Evolutionary conservation across 1,139 yeast genomes (phyloP).

Genomic region (Geotrichum histeridarum): DNA sequence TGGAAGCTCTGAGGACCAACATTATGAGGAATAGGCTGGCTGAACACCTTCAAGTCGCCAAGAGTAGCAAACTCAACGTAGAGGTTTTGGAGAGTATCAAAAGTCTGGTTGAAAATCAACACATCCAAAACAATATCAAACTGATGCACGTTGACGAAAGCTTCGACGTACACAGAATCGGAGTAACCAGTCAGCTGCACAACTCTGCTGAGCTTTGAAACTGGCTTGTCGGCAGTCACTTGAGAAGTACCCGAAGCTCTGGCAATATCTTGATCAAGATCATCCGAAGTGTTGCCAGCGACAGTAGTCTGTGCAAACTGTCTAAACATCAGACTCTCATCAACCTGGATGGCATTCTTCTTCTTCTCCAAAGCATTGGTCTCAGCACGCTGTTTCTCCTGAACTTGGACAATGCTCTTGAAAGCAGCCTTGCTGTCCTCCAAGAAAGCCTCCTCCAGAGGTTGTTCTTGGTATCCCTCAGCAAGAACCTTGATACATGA

Average conservation of each 20-base stretch:
- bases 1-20: conserved; percentile 96
- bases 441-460: conserved; percentile 69
- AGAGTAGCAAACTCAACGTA: conserved; percentile 94
- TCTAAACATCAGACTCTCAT: conserved; percentile 76
- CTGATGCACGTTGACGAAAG: conserved; percentile 89
- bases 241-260: conserved; percentile 47
- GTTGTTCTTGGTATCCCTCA: conserved; percentile 50
- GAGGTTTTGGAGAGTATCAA: conserved; percentile 81
- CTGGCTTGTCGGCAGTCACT: conserved; percentile 48
- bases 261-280: conserved; percentile 34
- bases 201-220: conserved; percentile 79
- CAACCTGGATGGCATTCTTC: conserved; percentile 73
- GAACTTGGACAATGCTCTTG: conserved; percentile 52
- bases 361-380: conserved; percentile 57
- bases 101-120: conserved; percentile 88
- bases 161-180: conserved; percentile 97
- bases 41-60: conserved; percentile 93
- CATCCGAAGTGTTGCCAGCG: conserved; percentile 35
- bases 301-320: conserved; percentile 54
- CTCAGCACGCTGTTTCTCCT: conserved; percentile 52
- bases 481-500: conserved; percentile 74
- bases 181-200: conserved; percentile 94
- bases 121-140: conserved; percentile 95
- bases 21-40: conserved; percentile 87
- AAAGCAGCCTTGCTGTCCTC: conserved; percentile 86